A percentile compares a stretch with the other conserved stretches of the same genome.
Evolutionary conservation across 805 yeast species (phyloP).

Genomic region (Brettanomyces custersianus): DNA sequence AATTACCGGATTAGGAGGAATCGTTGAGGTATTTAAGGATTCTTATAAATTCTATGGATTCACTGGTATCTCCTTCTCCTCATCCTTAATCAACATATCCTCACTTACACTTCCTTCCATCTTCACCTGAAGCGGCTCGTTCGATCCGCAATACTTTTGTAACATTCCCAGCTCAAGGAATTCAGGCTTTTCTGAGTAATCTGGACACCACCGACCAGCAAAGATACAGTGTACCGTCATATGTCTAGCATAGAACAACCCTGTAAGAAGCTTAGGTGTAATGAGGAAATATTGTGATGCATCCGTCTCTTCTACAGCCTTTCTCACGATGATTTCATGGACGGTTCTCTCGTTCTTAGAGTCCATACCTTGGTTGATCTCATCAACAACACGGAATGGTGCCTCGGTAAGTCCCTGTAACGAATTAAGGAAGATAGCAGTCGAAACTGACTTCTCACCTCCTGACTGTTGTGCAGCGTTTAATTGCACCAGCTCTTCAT

Average conservation of each 20-base stretch:
- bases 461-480: constrained; percentile 93
- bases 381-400: constrained; percentile 94
- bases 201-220: constrained; percentile 35
- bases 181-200: constrained; percentile 8
- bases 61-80: too few species aligned
- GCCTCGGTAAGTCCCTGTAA: constrained; percentile 81
- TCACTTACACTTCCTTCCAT: too few species aligned
- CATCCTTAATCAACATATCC: too few species aligned
- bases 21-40: too few species aligned
- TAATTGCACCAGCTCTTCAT: constrained; percentile 56
- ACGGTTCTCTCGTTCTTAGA: constrained; percentile 82
- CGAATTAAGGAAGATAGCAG: constrained; percentile 83
- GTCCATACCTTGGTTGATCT: constrained; percentile 99
- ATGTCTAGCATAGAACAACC: constrained; percentile 62
- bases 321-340: constrained; percentile 75
- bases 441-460: constrained; percentile 94
- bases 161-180: constrained; percentile 25
- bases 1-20: too few species aligned
- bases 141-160: constrained; percentile 11
- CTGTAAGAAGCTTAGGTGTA: constrained; percentile 83
- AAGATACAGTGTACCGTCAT: constrained; percentile 84
- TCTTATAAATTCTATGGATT: too few species aligned
- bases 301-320: constrained; percentile 35
- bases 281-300: constrained; percentile 79
- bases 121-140: too few species aligned